Evolutionary conservation across 1,284 basidiomycete genomes (phyloP), one percentile per base, ranked within the genome.

Genomic region (Mycena sp.): DNA sequence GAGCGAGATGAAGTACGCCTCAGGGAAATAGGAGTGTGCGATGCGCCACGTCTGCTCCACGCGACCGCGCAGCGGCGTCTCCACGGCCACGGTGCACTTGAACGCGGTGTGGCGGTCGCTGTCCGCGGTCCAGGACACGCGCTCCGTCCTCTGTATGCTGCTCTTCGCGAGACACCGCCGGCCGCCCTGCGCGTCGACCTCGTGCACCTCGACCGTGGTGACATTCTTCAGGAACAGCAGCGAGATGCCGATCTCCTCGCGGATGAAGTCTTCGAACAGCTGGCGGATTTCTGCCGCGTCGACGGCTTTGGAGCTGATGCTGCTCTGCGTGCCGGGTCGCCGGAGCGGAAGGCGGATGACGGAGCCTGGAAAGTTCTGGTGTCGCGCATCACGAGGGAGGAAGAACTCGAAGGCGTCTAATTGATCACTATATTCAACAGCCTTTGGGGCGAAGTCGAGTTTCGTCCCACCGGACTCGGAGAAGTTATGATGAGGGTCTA

Each of bases 261-360:
- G 50, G 29, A 81, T 73, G 63, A 85, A 85, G 14, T 80, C 74
- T 1, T 61, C 40, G 55, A 84, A 76, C 6, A 85, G 72, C 1
- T 73, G 57, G 10, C 67, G 71, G 23, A 85, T 78, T 28, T 80
- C 78, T 0, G 69, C 43, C 0, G 71, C 40, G 1, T 58, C 50
- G 14, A 82, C 72, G 5, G 71, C 60, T 40, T 79, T 76, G 5
- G 69, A 63, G 44, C 77, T 80, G 65, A 84, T 77, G 55, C 77
- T 77, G 60, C 71, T 73, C 25, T 67, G 55, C 16, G 52, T 54
- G 9, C 55, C 60, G 1, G 71, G 52, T 3, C 49, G 70, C 5
- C 84, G 78, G 21, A 86, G 70, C 0, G 84, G 83, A 14, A 85
- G 77, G 1, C 84, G 79, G 30, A 85, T 78, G 46, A 81, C 68